Evolutionary conservation across 441 rosid species (phyloP), one percentile per base, ranked within the genome.

Genomic region (Bocquillonia castaneifolia): DNA sequence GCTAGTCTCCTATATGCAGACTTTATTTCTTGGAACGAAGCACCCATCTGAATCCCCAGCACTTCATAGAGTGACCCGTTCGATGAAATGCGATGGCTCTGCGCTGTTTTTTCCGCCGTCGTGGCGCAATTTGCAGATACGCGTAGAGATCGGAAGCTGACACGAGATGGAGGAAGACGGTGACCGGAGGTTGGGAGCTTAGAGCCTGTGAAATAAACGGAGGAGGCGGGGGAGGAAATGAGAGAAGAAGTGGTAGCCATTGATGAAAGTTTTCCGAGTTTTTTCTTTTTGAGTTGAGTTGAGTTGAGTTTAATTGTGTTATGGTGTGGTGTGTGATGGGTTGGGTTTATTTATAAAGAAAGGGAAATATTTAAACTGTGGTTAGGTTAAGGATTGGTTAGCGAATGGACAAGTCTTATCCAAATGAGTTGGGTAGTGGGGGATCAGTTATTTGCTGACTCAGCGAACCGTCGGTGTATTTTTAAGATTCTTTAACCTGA

Each of bases 1-100:
- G 90, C 90, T 63, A 88, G 54, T 72, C 70, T 76, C 74, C 93
- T 54, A 70, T 88, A 88, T 15, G 93, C 90, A n/a, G 85, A 25
- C 74, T 86, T 88, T 72, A 88, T 84, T 61, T 88, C 93, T 70
- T 74, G 82, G 59, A 69, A 70, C 57, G 84, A 67, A 69, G 93
- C 93, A 10, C 82, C 87, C 60, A n/a, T 61, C 68, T 72, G 83
- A 59, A 88, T 73, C 64, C 90, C 90, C 26, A 88, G 72, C 9
- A 84, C 83, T 18, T 80, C 85, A 70, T 88, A 88, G 2, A 85
- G 76, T 0, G 93, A 85, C 3, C 69, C 54, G 0, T 80, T 65
- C 0, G 74, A 28, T 8, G 75, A 70, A 63, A 68, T 29, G 59
- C n/a, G 68, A 18, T 64, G 37, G 0, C 20, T 8, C 22, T 66